Evolutionary conservation across 371 early-diverging fungal genomes (phyloP).

Genomic region (Mucor saturninus): DNA sequence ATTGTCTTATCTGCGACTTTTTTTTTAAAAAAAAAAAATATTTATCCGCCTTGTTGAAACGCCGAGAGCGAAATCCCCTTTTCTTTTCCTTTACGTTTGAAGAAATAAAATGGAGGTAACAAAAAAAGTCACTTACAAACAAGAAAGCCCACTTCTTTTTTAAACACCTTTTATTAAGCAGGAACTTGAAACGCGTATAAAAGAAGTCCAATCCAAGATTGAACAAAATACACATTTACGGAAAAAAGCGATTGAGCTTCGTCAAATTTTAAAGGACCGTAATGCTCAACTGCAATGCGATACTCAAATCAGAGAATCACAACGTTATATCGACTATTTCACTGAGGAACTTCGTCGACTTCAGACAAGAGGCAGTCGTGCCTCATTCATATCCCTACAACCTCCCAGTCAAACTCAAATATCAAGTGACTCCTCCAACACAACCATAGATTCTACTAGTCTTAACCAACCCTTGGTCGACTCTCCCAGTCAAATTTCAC

Average conservation of each 20-base stretch:
- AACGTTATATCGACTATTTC: conserved; percentile 81
- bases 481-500: conserved; percentile 10
- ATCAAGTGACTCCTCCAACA: neutral
- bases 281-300: conserved; percentile 78
- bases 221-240: conserved; percentile 67
- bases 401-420: neutral
- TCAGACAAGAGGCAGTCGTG: conserved; percentile 24
- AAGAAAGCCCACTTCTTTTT: neutral
- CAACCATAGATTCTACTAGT: neutral
- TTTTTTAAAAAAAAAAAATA: too few relatives aligned
- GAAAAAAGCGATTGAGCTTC: conserved; percentile 72
- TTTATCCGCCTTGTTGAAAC: too few relatives aligned
- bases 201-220: conserved; percentile 58
- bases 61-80: neutral
- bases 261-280: conserved; percentile 62
- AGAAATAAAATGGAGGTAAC: neutral
- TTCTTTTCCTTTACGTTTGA: neutral
- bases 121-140: neutral
- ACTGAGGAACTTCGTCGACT: conserved; percentile 62
- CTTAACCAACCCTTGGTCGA: neutral
- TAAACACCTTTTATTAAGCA: neutral
- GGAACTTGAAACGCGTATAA: conserved; percentile 40
- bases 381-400: conserved; percentile 20
- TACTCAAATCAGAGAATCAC: conserved; percentile 73
- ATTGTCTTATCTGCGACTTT: too few relatives aligned